Evolutionary conservation across 2,329 filamentous ascomycete genomes (phyloP).

Genomic region (Trichoderma citrinoviride): DNA sequence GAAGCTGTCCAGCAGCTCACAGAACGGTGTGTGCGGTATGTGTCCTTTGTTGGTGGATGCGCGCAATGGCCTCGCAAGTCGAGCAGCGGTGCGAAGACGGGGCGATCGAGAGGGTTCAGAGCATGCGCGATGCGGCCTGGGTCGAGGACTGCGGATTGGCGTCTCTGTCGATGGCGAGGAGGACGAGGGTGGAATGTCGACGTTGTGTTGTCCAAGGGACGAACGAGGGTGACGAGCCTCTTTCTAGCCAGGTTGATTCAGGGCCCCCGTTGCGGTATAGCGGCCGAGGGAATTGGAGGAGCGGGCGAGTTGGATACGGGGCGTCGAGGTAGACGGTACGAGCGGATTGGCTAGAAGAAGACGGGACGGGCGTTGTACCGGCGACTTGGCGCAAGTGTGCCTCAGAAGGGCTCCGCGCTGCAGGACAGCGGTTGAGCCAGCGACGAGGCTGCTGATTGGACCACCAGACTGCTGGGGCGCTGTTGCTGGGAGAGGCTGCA

Average conservation of each 20-base stretch:
- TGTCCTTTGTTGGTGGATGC: slow-evolving; percentile 12
- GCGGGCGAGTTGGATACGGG: neutral
- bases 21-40: neutral
- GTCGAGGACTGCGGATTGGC: neutral
- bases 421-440: neutral
- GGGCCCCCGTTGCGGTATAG: slow-evolving; percentile 17
- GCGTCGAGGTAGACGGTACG: slow-evolving; percentile 3
- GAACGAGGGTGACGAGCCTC: slow-evolving; percentile 15
- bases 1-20: slow-evolving; percentile 22
- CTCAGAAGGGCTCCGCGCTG: neutral
- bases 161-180: slow-evolving; percentile 3
- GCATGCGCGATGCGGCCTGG: neutral
- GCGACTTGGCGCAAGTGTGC: neutral
- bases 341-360: neutral
- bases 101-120: neutral
- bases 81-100: neutral
- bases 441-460: neutral
- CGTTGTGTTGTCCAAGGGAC: slow-evolving; percentile 19
- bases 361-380: neutral
- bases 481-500: slow-evolving; percentile 1
- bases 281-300: neutral
- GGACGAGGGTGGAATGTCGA: slow-evolving; percentile 18
- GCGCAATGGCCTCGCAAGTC: slow-evolving; percentile 11
- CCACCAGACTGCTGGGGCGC: slow-evolving; percentile 2
- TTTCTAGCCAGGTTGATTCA: slow-evolving; percentile 19